Percentiles rank a stretch among this genome's conserved stretches.
Conservation (phyloP, 2,329 filamentous ascomycete genomes). For the Tolypocladium pustulatum region DNA sequence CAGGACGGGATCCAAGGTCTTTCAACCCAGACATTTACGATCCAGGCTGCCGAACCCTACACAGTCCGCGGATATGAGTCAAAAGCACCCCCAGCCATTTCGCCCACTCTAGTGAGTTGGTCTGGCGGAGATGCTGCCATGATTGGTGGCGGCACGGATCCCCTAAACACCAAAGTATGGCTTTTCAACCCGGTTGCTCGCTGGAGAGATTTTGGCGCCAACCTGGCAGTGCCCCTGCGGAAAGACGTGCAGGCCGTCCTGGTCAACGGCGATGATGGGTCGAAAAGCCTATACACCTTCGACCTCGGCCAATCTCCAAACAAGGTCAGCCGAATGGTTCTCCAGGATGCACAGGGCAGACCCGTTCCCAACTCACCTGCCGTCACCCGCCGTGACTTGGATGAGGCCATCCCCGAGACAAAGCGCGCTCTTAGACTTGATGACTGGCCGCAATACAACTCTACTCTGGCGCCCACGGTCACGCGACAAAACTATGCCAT, state of each 20-base stretch:
- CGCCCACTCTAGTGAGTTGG: slow-evolving; percentile 68
- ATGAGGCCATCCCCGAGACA: slow-evolving; percentile 5
- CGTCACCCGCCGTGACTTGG: slow-evolving; percentile 23
- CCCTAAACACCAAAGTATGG: slow-evolving; percentile 54
- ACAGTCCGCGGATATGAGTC: slow-evolving; percentile 47
- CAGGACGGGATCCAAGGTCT: slow-evolving; percentile 45
- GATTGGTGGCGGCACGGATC: slow-evolving; percentile 51
- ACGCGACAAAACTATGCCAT: slow-evolving; percentile 61
- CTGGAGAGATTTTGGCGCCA: slow-evolving; percentile 59
- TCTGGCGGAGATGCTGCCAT: slow-evolving; percentile 59
- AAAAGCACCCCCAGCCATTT: slow-evolving; percentile 48
- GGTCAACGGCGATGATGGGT: slow-evolving; percentile 62
- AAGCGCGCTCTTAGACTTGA: slow-evolving; percentile 40
- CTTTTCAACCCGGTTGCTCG: slow-evolving; percentile 52
- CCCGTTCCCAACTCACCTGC: slow-evolving; percentile 36
- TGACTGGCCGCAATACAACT: slow-evolving; percentile 73
- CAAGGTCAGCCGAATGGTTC: slow-evolving; percentile 56
- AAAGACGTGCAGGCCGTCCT: slow-evolving; percentile 52
- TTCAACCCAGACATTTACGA: slow-evolving; percentile 67
- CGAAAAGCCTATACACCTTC: slow-evolving; percentile 70
- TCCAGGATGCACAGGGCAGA: slow-evolving; percentile 51
- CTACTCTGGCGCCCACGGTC: slow-evolving; percentile 52
- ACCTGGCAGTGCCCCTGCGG: slow-evolving; percentile 47
- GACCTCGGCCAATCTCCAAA: slow-evolving; percentile 68
- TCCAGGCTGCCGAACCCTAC: slow-evolving; percentile 57